Percentiles rank a stretch among this genome's conserved stretches.
Conservation (phyloP, 305 asterid species). For the Fraxinus greggii region DNA sequence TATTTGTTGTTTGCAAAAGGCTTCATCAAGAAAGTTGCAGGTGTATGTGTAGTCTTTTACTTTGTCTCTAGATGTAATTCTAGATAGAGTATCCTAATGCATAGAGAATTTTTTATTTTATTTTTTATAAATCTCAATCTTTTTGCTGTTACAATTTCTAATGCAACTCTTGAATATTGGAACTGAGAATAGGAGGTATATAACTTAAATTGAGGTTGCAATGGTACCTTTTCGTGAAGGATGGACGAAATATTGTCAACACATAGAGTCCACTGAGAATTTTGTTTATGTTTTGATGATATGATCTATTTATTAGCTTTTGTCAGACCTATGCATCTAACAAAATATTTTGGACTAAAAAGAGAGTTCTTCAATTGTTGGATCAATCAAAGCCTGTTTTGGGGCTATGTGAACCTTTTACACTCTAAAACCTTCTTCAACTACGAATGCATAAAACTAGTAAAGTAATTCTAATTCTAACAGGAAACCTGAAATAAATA, state of each 20-base stretch:
- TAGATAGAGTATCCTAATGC: background rate
- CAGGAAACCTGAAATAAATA: background rate
- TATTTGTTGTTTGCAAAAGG: background rate
- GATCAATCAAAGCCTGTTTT: background rate
- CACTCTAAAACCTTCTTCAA: background rate
- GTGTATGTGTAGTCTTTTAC: background rate
- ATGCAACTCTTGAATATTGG: background rate
- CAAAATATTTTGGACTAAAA: background rate
- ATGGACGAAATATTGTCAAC: background rate
- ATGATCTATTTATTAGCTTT: conserved; percentile 12
- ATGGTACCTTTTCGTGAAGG: conserved; percentile 6
- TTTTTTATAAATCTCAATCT: background rate
- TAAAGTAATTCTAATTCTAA: background rate
- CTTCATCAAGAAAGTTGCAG: background rate
- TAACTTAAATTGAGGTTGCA: conserved; percentile 7
- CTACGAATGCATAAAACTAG: background rate
- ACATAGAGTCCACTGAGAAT: background rate
- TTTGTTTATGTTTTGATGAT: conserved; percentile 9
- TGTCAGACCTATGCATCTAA: background rate
- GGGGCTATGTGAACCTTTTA: background rate
- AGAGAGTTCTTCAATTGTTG: background rate
- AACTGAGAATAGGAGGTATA: conserved; percentile 13
- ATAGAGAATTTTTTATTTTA: background rate
- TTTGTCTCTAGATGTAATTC: background rate
- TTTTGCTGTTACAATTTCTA: background rate